Conservation (phyloP, 129 eudicot species). For the Arctium minus region DNA sequence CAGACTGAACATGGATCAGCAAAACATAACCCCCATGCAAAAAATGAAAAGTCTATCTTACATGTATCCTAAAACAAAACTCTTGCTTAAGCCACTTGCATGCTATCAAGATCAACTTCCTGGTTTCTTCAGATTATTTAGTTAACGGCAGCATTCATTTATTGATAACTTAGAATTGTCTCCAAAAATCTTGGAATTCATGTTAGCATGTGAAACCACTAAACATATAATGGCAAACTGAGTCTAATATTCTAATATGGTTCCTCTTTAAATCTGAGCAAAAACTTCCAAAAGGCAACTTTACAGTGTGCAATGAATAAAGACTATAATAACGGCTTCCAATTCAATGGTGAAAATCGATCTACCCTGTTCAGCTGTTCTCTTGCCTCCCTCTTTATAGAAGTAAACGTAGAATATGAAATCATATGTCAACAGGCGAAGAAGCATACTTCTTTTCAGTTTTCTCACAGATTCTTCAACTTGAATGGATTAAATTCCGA, state of each 20-base stretch:
- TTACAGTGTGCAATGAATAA: too few relatives aligned
- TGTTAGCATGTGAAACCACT: too few relatives aligned
- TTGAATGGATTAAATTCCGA: background rate
- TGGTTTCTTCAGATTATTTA: background rate
- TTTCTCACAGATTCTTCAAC: background rate
- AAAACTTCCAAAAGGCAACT: too few relatives aligned
- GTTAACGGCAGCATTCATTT: background rate
- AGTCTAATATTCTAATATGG: too few relatives aligned
- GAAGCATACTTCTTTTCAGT: background rate
- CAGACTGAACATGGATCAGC: background rate
- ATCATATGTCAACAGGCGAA: background rate
- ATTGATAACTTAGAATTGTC: background rate
- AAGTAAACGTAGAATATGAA: background rate
- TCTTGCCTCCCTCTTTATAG: too few relatives aligned
- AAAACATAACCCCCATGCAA: background rate
- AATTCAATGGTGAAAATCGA: too few relatives aligned
- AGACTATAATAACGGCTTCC: too few relatives aligned
- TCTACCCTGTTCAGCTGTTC: too few relatives aligned
- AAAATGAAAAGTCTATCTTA: background rate
- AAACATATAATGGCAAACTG: too few relatives aligned
- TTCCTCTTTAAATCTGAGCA: too few relatives aligned
- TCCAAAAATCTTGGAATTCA: too few relatives aligned
- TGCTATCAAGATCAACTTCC: background rate
- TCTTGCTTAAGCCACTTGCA: background rate
- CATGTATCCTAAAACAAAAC: background rate